phyloP scores from a whole-genome alignment of 305 asterid species.

The Fraxinus sp. region DNA sequence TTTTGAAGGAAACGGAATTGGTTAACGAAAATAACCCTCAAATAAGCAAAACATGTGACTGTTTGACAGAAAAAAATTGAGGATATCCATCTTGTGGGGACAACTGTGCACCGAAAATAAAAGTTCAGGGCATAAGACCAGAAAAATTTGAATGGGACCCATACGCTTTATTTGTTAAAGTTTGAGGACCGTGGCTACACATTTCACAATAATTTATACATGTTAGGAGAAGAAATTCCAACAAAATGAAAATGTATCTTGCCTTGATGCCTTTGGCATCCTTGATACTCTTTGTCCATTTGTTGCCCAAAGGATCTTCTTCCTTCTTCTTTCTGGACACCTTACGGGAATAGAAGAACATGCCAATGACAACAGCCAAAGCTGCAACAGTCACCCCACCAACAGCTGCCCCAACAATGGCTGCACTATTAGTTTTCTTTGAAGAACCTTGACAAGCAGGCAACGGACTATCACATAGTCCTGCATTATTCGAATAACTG shows the following conservation, averaged over 20 bases:
- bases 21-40: too few species aligned
- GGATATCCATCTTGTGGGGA: too few species aligned
- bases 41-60: too few species aligned
- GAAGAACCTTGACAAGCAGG: constrained; percentile 30
- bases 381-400: constrained; percentile 54
- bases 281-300: constrained; percentile 56
- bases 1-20: too few species aligned
- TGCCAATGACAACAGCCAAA: constrained; percentile 30
- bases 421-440: constrained; percentile 23
- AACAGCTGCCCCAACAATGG: constrained; percentile 47
- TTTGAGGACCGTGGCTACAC: background rate
- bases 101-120: too few species aligned
- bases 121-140: too few species aligned
- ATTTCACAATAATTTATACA: background rate
- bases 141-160: too few species aligned
- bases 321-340: constrained; percentile 45
- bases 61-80: too few species aligned
- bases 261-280: constrained; percentile 62
- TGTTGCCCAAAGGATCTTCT: constrained; percentile 52
- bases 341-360: constrained; percentile 43
- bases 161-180: too few species aligned
- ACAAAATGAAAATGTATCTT: constrained; percentile 13
- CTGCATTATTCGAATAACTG: constrained; percentile 28
- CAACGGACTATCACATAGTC: constrained; percentile 61
- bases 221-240: background rate